These are phyloP conservation scores for Gliomastix tumulicola DNA, from an alignment of 2,329 filamentous ascomycete species.

Conservation along the genomic window DNA sequence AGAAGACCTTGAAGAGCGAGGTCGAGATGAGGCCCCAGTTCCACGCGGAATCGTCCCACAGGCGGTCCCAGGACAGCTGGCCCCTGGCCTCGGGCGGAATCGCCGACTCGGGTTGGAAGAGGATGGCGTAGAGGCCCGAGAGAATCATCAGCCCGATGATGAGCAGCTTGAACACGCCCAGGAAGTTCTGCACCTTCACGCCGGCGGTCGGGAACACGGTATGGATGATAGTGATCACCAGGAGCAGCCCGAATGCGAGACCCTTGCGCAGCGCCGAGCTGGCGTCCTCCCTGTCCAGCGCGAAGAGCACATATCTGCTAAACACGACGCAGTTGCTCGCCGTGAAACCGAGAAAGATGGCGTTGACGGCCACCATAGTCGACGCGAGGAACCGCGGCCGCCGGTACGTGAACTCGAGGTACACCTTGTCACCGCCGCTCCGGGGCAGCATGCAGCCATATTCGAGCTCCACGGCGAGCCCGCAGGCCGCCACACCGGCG, in stretches of 20 bases:
- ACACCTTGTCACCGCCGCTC: constrained; percentile 63
- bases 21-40: constrained; percentile 62
- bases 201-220: constrained; percentile 49
- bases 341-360: constrained; percentile 58
- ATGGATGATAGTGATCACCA: constrained; percentile 50
- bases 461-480: constrained; percentile 56
- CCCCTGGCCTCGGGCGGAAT: background rate
- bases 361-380: constrained; percentile 56
- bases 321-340: constrained; percentile 66
- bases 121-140: constrained; percentile 51
- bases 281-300: constrained; percentile 41
- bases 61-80: constrained; percentile 35
- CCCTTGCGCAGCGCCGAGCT: constrained; percentile 44
- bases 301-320: constrained; percentile 57
- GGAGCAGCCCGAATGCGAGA: constrained; percentile 50
- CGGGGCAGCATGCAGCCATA: constrained; percentile 65
- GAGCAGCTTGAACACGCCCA: constrained; percentile 58
- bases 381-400: constrained; percentile 57
- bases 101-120: constrained; percentile 25
- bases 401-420: constrained; percentile 62
- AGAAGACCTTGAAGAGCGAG: constrained; percentile 61
- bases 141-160: constrained; percentile 55
- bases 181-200: constrained; percentile 50
- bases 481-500: constrained; percentile 52
- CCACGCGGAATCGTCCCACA: constrained; percentile 63